Evolutionary conservation across 2,329 filamentous ascomycete species (phyloP).

Genomic region (Pseudogymnoascus sp.): DNA sequence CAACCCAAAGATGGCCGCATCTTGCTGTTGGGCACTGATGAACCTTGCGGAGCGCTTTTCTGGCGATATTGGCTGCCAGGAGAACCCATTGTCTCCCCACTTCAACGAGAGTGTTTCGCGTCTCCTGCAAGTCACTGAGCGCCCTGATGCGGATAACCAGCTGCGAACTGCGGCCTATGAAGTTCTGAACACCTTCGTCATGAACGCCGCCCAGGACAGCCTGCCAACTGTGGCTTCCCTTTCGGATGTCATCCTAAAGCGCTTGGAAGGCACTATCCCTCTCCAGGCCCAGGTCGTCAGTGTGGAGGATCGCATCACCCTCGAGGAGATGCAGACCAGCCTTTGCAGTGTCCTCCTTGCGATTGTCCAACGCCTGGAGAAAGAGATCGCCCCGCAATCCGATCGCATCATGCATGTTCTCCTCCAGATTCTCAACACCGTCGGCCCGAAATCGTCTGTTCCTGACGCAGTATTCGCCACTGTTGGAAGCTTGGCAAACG

Average conservation of each 20-base stretch:
- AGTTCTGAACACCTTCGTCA: slow-evolving; percentile 89
- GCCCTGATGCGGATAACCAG: slow-evolving; percentile 73
- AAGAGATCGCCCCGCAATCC: slow-evolving; percentile 81
- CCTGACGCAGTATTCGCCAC: slow-evolving; percentile 90
- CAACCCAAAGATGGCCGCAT: slow-evolving; percentile 93
- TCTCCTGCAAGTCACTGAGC: slow-evolving; percentile 77
- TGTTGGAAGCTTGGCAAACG: slow-evolving; percentile 83
- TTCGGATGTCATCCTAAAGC: slow-evolving; percentile 81
- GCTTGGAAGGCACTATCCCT: slow-evolving; percentile 80
- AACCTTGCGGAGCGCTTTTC: slow-evolving; percentile 95
- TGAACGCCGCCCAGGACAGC: slow-evolving; percentile 82
- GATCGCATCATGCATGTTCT: slow-evolving; percentile 90
- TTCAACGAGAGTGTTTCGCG: slow-evolving; percentile 88
- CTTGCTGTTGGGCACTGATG: slow-evolving; percentile 98
- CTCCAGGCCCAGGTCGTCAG: slow-evolving; percentile 92
- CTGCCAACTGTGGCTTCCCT: slow-evolving; percentile 72
- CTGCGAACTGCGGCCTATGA: slow-evolving; percentile 95
- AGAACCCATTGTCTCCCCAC: slow-evolving; percentile 82
- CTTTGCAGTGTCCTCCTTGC: slow-evolving; percentile 84
- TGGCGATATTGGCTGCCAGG: slow-evolving; percentile 66
- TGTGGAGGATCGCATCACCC: slow-evolving; percentile 88
- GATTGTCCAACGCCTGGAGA: slow-evolving; percentile 84
- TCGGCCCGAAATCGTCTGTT: slow-evolving; percentile 82
- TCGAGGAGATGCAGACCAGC: slow-evolving; percentile 97
- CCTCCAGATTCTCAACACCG: slow-evolving; percentile 69